Evolutionary conservation across 176 grass and related monocot genomes (phyloP).

Genomic region (Eragrostis nindensis): DNA sequence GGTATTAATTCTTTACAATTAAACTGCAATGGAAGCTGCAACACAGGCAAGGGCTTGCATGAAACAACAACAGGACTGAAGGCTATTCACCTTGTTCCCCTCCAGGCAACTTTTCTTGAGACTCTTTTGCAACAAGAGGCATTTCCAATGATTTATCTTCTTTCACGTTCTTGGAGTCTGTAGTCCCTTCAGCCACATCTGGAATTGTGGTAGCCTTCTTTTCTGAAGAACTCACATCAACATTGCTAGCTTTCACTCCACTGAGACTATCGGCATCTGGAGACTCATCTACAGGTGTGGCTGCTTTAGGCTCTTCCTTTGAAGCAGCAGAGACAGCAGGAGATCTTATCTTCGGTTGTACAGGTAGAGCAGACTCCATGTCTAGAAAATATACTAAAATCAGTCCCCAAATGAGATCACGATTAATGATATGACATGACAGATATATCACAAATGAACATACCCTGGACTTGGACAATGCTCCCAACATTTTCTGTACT

Average conservation of each 20-base stretch:
- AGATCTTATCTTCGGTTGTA: constrained; percentile 67
- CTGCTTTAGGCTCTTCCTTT: constrained; percentile 73
- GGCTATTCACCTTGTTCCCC: constrained; percentile 72
- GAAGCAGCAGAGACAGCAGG: constrained; percentile 85
- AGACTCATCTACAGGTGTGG: constrained; percentile 54
- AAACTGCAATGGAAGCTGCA: constrained; percentile 1
- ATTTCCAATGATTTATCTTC: constrained; percentile 59
- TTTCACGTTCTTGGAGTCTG: constrained; percentile 52
- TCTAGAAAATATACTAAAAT: constrained; percentile 52
- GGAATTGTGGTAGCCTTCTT: constrained; percentile 49
- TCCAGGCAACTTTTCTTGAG: constrained; percentile 60
- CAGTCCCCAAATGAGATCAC: constrained; percentile 26
- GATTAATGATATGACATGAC: constrained; percentile 23
- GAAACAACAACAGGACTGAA: constrained; percentile 44
- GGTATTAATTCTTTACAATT: not conserved
- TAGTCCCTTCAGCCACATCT: constrained; percentile 64
- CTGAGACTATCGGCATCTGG: constrained; percentile 60
- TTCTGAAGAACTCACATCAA: constrained; percentile 53
- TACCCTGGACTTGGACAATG: constrained; percentile 84
- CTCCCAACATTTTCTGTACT: constrained; percentile 87
- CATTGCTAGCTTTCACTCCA: constrained; percentile 53
- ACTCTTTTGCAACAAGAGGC: constrained; percentile 58
- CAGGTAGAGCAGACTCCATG: constrained; percentile 75
- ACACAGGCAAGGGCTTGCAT: constrained; percentile 25
- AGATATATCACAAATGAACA: constrained; percentile 19